Evolutionary conservation across 768 basidiomycete species (phyloP).

Genomic region (Trametes cubensis): DNA sequence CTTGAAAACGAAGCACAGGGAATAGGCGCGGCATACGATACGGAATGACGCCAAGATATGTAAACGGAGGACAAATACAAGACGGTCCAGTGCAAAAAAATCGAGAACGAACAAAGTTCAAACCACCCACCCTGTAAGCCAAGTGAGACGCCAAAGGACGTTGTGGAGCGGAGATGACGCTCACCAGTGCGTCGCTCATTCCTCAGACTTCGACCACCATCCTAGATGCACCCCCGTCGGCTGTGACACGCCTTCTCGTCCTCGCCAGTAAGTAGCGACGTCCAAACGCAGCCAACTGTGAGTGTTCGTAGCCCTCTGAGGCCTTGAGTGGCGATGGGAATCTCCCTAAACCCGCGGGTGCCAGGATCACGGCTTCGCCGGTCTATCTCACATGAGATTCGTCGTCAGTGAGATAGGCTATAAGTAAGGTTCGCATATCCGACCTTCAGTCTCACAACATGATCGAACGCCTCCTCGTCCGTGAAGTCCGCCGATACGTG

Average conservation of each 20-base stretch:
- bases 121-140: too few relatives aligned
- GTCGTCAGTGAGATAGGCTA: too few relatives aligned
- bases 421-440: constrained; percentile 6
- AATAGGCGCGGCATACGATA: too few relatives aligned
- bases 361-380: constrained; percentile 69
- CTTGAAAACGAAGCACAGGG: too few relatives aligned
- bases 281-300: constrained; percentile 27
- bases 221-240: constrained; percentile 26
- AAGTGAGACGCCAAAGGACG: too few relatives aligned
- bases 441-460: constrained; percentile 67
- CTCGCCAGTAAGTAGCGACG: constrained; percentile 20
- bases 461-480: constrained; percentile 61
- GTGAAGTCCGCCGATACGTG: constrained; percentile 70
- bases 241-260: constrained; percentile 22
- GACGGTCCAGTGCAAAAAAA: too few relatives aligned
- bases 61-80: too few relatives aligned
- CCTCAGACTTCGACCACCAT: constrained; percentile 11
- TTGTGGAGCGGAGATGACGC: too few relatives aligned
- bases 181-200: too few relatives aligned
- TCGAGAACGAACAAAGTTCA: too few relatives aligned
- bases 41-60: too few relatives aligned
- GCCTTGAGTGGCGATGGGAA: constrained; percentile 1
- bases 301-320: not conserved
- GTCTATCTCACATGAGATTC: constrained; percentile 45
- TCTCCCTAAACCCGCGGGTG: constrained; percentile 52